Percentiles rank a stretch among this genome's conserved stretches.
phyloP scores from a whole-genome alignment of 306 rosid genomes.

The Arachis hypogaea region DNA sequence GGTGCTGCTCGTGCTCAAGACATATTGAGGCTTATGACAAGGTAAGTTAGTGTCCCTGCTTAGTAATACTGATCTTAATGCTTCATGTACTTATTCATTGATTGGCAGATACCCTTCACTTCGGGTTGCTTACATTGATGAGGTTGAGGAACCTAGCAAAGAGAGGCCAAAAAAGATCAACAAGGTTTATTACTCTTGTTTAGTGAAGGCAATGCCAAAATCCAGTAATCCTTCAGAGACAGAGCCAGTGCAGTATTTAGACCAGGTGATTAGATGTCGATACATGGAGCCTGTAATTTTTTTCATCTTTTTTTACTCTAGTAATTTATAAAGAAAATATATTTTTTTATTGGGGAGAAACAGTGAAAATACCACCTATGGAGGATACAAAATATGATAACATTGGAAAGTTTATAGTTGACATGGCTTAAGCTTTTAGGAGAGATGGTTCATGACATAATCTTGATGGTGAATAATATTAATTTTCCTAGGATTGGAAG shows the following conservation, averaged over 20 bases:
- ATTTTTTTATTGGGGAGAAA: constrained; percentile 2
- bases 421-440: neutral
- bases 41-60: constrained; percentile 49
- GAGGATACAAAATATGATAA: constrained; percentile 17
- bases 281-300: constrained; percentile 3
- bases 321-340: constrained; percentile 2
- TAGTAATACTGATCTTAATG: neutral
- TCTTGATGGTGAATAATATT: neutral
- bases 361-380: constrained; percentile 15
- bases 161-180: constrained; percentile 75
- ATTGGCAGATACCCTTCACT: constrained; percentile 86
- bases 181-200: constrained; percentile 86
- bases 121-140: constrained; percentile 95
- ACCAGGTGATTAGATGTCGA: constrained; percentile 61
- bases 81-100: constrained; percentile 1
- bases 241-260: constrained; percentile 77
- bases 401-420: neutral
- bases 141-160: constrained; percentile 88
- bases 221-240: constrained; percentile 71
- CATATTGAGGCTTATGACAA: constrained; percentile 87
- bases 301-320: neutral
- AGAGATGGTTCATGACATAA: neutral
- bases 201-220: constrained; percentile 94
- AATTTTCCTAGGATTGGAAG: neutral
- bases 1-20: constrained; percentile 88